These are phyloP conservation scores for Neurospora sublineolata DNA, from an alignment of 495 filamentous ascomycete species.

Conservation along the genomic window DNA sequence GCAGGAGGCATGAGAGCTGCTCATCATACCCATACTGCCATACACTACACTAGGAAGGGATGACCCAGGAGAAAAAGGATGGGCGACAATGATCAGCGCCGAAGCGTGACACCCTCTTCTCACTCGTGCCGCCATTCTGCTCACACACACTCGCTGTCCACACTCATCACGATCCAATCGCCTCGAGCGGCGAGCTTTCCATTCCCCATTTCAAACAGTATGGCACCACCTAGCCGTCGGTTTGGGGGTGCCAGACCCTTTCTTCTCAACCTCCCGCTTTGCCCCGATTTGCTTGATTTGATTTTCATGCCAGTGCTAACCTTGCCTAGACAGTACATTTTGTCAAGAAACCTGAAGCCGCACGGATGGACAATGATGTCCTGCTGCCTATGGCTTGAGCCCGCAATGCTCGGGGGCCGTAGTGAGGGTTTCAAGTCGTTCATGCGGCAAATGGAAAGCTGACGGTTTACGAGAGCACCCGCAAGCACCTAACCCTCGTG, in stretches of 20 bases:
- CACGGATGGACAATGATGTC: background rate
- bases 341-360: background rate
- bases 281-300: background rate
- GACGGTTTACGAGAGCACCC: background rate
- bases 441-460: background rate
- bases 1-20: background rate
- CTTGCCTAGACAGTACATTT: background rate
- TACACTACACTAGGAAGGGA: background rate
- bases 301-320: background rate
- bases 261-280: background rate
- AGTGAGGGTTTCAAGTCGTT: background rate
- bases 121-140: background rate
- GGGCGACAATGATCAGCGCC: background rate
- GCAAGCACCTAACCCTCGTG: background rate
- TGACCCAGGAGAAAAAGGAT: background rate
- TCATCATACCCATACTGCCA: background rate
- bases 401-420: background rate
- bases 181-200: background rate
- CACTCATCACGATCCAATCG: background rate
- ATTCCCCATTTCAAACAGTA: background rate
- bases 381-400: background rate
- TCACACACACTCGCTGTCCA: background rate
- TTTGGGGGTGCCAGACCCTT: background rate
- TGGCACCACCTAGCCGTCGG: background rate
- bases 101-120: background rate